phyloP scores from a whole-genome alignment of 2,329 filamentous ascomycete genomes.

The Phialemoniopsis sp. region DNA sequence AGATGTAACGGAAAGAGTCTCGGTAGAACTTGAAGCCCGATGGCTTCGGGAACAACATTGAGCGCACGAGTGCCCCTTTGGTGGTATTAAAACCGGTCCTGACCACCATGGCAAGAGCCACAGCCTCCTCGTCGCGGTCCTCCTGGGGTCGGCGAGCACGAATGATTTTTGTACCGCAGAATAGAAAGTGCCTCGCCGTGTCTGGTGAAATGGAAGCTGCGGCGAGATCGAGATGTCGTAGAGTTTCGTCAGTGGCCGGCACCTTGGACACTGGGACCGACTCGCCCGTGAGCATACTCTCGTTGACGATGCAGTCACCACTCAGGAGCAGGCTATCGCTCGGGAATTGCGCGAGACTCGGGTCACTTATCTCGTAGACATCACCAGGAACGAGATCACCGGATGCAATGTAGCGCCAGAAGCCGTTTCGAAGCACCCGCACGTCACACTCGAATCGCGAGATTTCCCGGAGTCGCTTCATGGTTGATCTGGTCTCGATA shows the following conservation, averaged over 20 bases:
- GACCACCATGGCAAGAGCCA: conserved; percentile 86
- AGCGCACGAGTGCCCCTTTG: conserved; percentile 90
- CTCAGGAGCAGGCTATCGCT: conserved; percentile 88
- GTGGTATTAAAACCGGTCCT: conserved; percentile 97
- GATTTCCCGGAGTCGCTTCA: conserved; percentile 85
- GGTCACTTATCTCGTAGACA: conserved; percentile 95
- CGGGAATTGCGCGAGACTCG: conserved; percentile 80
- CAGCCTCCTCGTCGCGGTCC: conserved; percentile 79
- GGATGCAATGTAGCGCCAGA: conserved; percentile 88
- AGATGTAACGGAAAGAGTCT: conserved; percentile 96
- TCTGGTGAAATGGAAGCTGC: conserved; percentile 80
- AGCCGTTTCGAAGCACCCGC: conserved; percentile 86
- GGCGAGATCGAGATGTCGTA: conserved; percentile 71
- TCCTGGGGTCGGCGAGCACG: conserved; percentile 85
- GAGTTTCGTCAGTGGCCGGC: conserved; percentile 74
- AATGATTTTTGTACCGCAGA: conserved; percentile 93
- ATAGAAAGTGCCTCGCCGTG: conserved; percentile 84
- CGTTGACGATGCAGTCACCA: conserved; percentile 97
- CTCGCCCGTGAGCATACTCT: conserved; percentile 98
- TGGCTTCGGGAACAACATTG: conserved; percentile 97
- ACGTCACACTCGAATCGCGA: conserved; percentile 95
- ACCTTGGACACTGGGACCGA: conserved; percentile 95
- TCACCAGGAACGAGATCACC: conserved; percentile 90
- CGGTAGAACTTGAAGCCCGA: conserved; percentile 98
- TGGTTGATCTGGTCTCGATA: conserved; percentile 87